Conservation (phyloP, 257 asterid genomes). For the Fraxinus americana region DNA sequence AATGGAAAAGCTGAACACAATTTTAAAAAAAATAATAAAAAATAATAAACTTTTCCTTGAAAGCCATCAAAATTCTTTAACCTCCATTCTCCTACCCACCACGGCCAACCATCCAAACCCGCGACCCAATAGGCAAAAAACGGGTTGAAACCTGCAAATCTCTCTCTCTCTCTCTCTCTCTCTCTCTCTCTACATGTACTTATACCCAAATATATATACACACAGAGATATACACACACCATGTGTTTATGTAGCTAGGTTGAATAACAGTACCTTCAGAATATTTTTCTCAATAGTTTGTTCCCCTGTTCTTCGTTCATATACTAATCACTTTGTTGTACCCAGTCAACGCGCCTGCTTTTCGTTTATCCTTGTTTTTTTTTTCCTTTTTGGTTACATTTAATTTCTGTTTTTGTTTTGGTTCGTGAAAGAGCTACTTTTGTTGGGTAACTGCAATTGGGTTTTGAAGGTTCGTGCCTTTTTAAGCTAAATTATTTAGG, state of each 20-base stretch:
- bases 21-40: not conserved
- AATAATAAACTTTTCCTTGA: no score
- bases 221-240: not conserved
- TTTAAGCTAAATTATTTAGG: slow-evolving; percentile 32
- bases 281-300: not conserved
- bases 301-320: not conserved
- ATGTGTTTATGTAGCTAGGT: not conserved
- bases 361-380: not conserved
- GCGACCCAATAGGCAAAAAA: not conserved
- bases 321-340: not conserved
- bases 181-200: not conserved
- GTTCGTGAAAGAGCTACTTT: not conserved
- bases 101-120: slow-evolving; percentile 2
- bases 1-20: no score
- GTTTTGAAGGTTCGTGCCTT: slow-evolving; percentile 31
- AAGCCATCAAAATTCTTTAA: not conserved
- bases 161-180: not conserved
- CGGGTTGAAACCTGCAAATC: not conserved
- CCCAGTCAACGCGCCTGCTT: not conserved
- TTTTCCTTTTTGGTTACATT: not conserved
- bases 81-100: not conserved
- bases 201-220: not conserved
- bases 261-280: not conserved
- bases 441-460: slow-evolving; percentile 18
- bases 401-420: not conserved